Base-by-base conservation (phyloP, 2,329 filamentous ascomycete species). In the Keithomyces neogunnii region DNA sequence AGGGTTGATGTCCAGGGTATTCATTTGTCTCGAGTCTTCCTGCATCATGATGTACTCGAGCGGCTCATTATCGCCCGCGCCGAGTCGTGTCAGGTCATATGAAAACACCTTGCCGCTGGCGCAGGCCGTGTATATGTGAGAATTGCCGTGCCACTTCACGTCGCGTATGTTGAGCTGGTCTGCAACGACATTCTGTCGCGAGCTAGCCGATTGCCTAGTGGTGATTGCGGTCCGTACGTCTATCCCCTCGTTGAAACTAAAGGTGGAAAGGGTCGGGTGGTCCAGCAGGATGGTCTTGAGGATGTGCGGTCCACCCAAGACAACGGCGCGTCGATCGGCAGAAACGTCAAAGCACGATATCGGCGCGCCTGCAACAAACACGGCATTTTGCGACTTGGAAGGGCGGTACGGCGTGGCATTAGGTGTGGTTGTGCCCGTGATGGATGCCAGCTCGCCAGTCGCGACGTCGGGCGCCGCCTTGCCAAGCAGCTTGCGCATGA, bases 141-240 rank as follows among this genome's bases (percentile, higher is more conserved):
- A 73, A 55, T 75, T 72, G 51, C 69, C 71, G 32, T 77, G 72
- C 74, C 81, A 81, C 61, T 80, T 81, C 47, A 82, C 80, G 54
- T 83, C 79, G 57, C 78, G 77, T 55, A 85, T 83, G 36, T 81
- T 82, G 47, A 85, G 70, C 63, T 84, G 81, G 54, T 85, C 81
- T 19, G 68, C 66, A 7, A 62, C 63, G 26, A 68, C 66, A 47
- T 66, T 72, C 5, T 66, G 65, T 49, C 73, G 72, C 45, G 69
- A 67, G 0, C 60, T 62, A 30, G 74, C 66, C 4, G 70, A 62
- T 47, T 72, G 68, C 53, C 79, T 75, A 9, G 74, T 69, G 11
- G 71, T 71, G 52, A 85, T 82, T 19, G 75, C 69, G 11, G 77
- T 70, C 51, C 81, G 76, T 52, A 85, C 60, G 59, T 85, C 81